Conservation (phyloP, 23 red algal species). For the Gracilaria vermiculophylla region DNA sequence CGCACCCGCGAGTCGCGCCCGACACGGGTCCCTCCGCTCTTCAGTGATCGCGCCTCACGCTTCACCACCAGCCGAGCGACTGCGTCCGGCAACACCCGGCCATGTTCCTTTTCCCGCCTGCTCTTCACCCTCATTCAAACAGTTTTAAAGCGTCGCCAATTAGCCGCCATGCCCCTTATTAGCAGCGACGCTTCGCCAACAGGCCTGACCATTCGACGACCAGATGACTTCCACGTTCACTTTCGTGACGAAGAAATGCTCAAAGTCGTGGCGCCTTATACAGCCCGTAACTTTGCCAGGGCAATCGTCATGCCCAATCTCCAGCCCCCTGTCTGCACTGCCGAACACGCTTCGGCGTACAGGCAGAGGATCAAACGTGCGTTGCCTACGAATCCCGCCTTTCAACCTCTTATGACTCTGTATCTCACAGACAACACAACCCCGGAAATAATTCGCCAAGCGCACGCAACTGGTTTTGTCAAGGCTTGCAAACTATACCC, state of each 20-base stretch:
- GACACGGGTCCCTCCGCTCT: no score
- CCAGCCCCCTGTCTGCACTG: conserved; percentile 74
- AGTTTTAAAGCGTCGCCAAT: no score
- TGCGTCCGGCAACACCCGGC: no score
- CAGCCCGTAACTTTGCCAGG: conserved; percentile 61
- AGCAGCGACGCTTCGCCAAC: background rate
- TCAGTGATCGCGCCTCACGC: no score
- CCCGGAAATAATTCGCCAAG: conserved; percentile 56
- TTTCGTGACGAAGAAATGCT: conserved; percentile 84
- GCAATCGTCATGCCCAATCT: conserved; percentile 96
- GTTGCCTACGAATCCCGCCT: conserved; percentile 16
- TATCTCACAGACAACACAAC: conserved; percentile 91
- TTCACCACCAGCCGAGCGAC: no score
- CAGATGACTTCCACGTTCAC: conserved; percentile 95
- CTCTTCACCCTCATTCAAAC: no score
- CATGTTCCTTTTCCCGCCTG: no score
- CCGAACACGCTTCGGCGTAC: conserved; percentile 65
- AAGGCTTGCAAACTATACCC: conserved; percentile 95
- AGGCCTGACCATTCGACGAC: conserved; percentile 58
- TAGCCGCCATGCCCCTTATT: background rate
- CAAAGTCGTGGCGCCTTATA: conserved; percentile 68
- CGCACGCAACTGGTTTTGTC: conserved; percentile 60
- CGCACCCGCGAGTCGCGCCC: no score
- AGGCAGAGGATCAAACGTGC: conserved; percentile 62
- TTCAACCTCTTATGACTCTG: conserved; percentile 80